Conservation (phyloP, 208 protist genomes). For the Crithidia bombi region DNA sequence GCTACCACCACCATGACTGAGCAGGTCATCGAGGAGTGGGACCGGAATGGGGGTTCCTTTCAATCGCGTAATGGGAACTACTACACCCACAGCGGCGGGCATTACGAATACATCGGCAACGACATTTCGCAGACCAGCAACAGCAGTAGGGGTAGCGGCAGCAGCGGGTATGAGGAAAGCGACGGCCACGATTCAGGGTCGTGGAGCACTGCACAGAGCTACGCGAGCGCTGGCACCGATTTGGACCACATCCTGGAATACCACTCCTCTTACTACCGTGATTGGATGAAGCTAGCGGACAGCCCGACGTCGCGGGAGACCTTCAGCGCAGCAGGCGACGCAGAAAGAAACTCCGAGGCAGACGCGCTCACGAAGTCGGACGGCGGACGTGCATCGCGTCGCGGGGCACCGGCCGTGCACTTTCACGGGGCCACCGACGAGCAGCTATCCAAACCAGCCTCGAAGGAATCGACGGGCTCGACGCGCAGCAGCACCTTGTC, state of each 20-base stretch:
- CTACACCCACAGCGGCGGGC: neutral
- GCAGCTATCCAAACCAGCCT: neutral
- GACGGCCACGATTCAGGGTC: neutral
- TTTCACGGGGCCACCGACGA: neutral
- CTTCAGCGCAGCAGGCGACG: neutral
- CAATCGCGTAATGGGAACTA: neutral
- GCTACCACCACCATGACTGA: neutral
- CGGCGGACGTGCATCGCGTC: neutral
- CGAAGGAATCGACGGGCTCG: neutral
- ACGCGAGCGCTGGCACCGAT: slow-evolving; percentile 4
- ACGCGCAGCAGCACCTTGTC: slow-evolving; percentile 1
- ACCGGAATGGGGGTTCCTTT: neutral
- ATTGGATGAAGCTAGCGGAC: neutral
- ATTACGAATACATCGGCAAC: neutral
- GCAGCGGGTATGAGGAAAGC: neutral
- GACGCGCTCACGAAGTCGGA: neutral
- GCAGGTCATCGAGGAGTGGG: neutral
- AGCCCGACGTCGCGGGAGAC: slow-evolving; percentile 11
- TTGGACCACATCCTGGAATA: slow-evolving; percentile 20
- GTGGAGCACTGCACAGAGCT: slow-evolving; percentile 5
- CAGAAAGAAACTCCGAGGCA: neutral
- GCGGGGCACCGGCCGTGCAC: neutral
- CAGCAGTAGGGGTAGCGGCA: too few species aligned
- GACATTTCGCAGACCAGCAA: neutral
- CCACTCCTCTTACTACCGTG: slow-evolving; percentile 24